A percentile compares a stretch with the other conserved stretches of the same genome.
Conservation (phyloP, 2,329 filamentous ascomycete genomes). For the Monilinia aucupariae region DNA sequence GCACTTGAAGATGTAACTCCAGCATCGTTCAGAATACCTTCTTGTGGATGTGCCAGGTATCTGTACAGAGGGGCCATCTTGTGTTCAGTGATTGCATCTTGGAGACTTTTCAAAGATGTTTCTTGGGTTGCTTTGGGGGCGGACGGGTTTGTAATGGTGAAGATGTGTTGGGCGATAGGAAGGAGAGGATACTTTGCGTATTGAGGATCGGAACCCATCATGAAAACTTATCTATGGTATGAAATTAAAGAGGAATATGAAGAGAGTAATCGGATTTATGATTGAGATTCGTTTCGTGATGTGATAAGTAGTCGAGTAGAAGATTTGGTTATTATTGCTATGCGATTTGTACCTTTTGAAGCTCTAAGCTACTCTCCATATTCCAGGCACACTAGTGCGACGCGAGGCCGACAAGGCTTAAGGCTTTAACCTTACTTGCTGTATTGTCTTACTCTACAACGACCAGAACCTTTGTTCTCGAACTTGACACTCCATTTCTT, state of each 20-base stretch:
- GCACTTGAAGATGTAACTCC: constrained; percentile 43
- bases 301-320: background rate
- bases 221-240: constrained; percentile 16
- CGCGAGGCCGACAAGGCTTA: constrained; percentile 23
- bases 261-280: background rate
- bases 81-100: constrained; percentile 76
- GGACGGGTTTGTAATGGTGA: constrained; percentile 77
- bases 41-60: constrained; percentile 73
- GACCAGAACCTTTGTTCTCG: constrained; percentile 15
- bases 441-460: too few species aligned
- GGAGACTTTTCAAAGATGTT: constrained; percentile 64
- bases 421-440: background rate
- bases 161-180: constrained; percentile 77
- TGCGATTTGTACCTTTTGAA: constrained; percentile 22
- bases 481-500: background rate
- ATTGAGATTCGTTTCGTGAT: background rate
- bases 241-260: background rate
- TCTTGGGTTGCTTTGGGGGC: constrained; percentile 62
- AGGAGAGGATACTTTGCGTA: constrained; percentile 81
- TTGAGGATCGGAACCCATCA: constrained; percentile 74
- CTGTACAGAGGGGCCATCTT: constrained; percentile 87
- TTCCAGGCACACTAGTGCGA: constrained; percentile 32
- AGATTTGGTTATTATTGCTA: constrained; percentile 15
- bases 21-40: constrained; percentile 50
- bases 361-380: constrained; percentile 18